Evolutionary conservation across 345 rosid species (phyloP).

Genomic region (Citrus sinensis): DVS_A1.0 CM039161.1:21368001-21368500

Average conservation of each 20-base stretch:
- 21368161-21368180: constrained; percentile 29
- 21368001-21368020: constrained; percentile 78
- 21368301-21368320: constrained; percentile 86
- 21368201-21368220: constrained; percentile 65
- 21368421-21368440: constrained; percentile 83
- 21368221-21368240: constrained; percentile 77
- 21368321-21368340: constrained; percentile 53
- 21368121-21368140: constrained; percentile 81
- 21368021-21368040: constrained; percentile 93
- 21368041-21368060: constrained; percentile 53
- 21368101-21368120: constrained; percentile 62
- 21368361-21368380: constrained; percentile 76
- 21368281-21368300: constrained; percentile 82
- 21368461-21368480: constrained; percentile 65
- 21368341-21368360: constrained; percentile 45
- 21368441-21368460: constrained; percentile 90
- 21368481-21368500: constrained; percentile 74
- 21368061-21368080: constrained; percentile 42
- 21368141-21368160: constrained; percentile 61
- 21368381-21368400: constrained; percentile 65
- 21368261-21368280: constrained; percentile 36
- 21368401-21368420: constrained; percentile 93
- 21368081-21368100: constrained; percentile 45
- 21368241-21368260: constrained; percentile 18
- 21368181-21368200: constrained; percentile 6